Conservation (phyloP, 495 filamentous ascomycete genomes). For the Neurospora africana region DNA sequence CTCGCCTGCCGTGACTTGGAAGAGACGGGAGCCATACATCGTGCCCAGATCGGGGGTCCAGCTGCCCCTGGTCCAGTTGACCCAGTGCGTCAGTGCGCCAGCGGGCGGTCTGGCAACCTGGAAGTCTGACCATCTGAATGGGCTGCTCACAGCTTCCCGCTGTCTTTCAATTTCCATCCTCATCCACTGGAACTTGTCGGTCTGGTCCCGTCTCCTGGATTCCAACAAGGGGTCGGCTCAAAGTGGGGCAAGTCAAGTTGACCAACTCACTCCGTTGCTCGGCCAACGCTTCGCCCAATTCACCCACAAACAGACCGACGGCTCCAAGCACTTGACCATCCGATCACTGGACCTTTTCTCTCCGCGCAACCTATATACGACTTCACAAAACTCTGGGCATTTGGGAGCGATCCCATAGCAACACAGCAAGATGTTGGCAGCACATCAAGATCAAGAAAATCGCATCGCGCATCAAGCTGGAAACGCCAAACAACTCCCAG, state of each 20-base stretch:
- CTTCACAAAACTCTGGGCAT: not conserved
- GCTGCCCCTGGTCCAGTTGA: not conserved
- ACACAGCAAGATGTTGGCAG: conserved; percentile 53
- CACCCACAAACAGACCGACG: not conserved
- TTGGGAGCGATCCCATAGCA: not conserved
- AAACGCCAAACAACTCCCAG: conserved; percentile 61
- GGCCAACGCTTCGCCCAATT: not conserved
- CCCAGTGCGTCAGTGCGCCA: not conserved
- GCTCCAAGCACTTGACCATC: not conserved
- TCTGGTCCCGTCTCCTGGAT: not conserved
- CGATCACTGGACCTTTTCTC: not conserved
- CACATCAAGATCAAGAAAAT: conserved; percentile 80
- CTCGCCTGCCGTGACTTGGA: conserved; percentile 1
- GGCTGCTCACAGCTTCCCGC: not conserved
- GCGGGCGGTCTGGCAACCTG: conserved; percentile 3
- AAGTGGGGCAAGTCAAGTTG: not conserved
- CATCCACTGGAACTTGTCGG: not conserved
- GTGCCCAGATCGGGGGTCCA: not conserved
- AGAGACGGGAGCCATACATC: not conserved
- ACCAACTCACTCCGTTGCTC: not conserved
- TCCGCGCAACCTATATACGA: not conserved
- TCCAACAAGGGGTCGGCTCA: not conserved
- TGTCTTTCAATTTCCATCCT: not conserved
- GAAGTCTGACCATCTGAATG: not conserved
- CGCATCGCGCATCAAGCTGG: conserved; percentile 63